Evolutionary conservation across 129 eudicot species (phyloP).

Genomic region (Flaveria brownii): DNA sequence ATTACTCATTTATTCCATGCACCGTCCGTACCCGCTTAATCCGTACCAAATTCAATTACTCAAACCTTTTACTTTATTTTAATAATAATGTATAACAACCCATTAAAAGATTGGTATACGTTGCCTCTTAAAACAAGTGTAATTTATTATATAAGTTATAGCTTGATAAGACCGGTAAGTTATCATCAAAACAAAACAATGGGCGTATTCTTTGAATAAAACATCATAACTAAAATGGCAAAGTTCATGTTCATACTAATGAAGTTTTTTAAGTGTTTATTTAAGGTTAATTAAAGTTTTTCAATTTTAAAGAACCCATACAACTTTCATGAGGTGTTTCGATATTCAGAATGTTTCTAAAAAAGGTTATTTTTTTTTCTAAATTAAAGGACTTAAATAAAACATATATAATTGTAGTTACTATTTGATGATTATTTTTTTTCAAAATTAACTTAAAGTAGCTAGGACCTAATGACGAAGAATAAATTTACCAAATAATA

Average conservation of each 20-base stretch:
- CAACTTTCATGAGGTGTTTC: no score
- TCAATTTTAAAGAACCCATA: no score
- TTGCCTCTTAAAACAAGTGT: neutral
- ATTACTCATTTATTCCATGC: neutral
- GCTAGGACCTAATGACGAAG: no score
- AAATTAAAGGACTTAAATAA: no score
- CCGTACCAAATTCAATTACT: slow-evolving; percentile 28
- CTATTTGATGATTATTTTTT: no score
- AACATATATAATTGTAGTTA: neutral
- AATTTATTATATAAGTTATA: neutral
- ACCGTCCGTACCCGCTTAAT: slow-evolving; percentile 29
- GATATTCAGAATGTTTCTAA: no score
- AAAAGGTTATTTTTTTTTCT: no score
- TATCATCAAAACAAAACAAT: slow-evolving; percentile 7
- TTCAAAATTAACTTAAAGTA: no score
- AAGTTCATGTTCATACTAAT: no score
- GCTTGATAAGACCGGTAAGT: slow-evolving; percentile 9
- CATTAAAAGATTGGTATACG: neutral
- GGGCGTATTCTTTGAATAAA: neutral
- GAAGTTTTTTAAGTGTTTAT: no score
- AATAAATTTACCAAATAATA: neutral
- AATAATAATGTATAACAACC: neutral
- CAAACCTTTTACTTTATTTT: neutral
- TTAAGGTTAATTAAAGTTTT: no score
- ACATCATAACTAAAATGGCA: no score